These are phyloP conservation scores for Keqinozyma sinolaborantium DNA, from an alignment of 1,139 yeast genomes.

Conservation along the genomic window DNA sequence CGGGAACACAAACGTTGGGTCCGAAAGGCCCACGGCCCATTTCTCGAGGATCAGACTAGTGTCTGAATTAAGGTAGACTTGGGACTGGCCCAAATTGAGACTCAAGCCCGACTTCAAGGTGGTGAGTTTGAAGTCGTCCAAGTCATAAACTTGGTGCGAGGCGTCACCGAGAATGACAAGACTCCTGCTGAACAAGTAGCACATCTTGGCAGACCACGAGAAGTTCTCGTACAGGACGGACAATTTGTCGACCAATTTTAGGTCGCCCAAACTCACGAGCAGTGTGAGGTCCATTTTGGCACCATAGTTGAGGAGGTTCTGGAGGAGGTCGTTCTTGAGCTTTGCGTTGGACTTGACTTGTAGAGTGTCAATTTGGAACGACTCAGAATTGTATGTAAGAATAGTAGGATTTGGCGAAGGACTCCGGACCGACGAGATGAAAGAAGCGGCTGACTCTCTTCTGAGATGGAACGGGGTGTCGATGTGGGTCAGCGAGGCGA, in stretches of 20 bases:
- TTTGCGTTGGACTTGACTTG: slow-evolving; percentile 18
- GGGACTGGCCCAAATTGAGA: slow-evolving; percentile 7
- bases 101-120: slow-evolving; percentile 4
- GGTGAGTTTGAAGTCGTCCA: slow-evolving; percentile 1
- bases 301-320: slow-evolving; percentile 22
- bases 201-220: slow-evolving; percentile 12
- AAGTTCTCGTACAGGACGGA: slow-evolving; percentile 10
- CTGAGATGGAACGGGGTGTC: background rate
- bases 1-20: slow-evolving; percentile 29
- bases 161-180: slow-evolving; percentile 15
- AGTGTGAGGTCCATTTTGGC: slow-evolving; percentile 19
- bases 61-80: slow-evolving; percentile 18
- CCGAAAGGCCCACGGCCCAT: slow-evolving; percentile 45
- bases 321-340: slow-evolving; percentile 27
- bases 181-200: slow-evolving; percentile 33
- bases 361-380: slow-evolving; percentile 16
- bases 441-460: background rate
- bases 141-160: background rate
- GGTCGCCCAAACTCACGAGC: slow-evolving; percentile 28
- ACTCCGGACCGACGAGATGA: slow-evolving; percentile 7
- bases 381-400: slow-evolving; percentile 14
- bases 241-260: slow-evolving; percentile 36
- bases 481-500: background rate
- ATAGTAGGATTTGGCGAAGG: slow-evolving; percentile 18
- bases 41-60: slow-evolving; percentile 32